phyloP scores from a whole-genome alignment of 306 rosid genomes.

The Cicer yamashitae region DNA sequence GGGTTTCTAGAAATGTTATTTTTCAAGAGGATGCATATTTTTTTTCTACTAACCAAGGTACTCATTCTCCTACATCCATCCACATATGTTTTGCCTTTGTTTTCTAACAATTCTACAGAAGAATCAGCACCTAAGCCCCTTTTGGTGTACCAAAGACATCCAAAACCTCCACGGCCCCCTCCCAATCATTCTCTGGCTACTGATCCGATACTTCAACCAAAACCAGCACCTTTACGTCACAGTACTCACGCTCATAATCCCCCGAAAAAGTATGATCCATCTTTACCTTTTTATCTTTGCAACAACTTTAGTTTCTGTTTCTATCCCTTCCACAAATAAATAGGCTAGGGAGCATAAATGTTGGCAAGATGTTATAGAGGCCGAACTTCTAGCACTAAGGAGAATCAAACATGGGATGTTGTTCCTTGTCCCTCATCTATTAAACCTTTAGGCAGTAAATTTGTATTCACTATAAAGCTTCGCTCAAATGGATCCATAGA shows the following conservation, averaged over 20 bases:
- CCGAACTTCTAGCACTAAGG: neutral
- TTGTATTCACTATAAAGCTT: no score
- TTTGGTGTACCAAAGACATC: neutral
- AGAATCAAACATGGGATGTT: no score
- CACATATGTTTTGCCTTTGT: neutral
- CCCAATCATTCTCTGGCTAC: neutral
- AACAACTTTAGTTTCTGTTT: slow-evolving; percentile 3
- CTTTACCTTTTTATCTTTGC: neutral
- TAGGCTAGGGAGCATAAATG: slow-evolving; percentile 17
- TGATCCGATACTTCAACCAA: neutral
- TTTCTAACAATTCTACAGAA: neutral
- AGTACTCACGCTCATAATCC: neutral
- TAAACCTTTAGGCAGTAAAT: no score
- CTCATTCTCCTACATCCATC: neutral
- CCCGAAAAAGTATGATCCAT: slow-evolving; percentile 14
- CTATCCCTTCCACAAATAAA: slow-evolving; percentile 3
- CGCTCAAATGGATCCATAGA: no score
- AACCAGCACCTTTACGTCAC: neutral
- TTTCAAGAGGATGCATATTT: neutral
- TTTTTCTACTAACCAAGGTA: neutral
- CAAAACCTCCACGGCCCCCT: neutral
- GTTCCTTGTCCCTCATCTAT: no score
- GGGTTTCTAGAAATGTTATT: neutral
- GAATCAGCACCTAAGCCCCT: neutral
- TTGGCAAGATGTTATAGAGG: neutral